Conservation (phyloP, 1,139 yeast species). For the Arxiozyma slooffiae region DNA sequence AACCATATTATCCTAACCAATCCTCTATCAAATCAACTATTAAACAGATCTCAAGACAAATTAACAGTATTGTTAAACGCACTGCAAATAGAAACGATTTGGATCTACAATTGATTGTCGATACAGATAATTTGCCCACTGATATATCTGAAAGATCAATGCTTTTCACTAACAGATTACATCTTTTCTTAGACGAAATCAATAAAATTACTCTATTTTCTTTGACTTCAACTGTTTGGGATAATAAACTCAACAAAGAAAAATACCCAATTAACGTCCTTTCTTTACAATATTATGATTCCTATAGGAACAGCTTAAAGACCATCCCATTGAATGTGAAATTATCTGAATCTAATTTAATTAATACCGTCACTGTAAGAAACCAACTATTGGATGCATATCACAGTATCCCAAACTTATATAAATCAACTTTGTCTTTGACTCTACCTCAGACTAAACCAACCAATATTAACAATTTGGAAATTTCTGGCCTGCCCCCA, state of each 20-base stretch:
- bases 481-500: conserved; percentile 7
- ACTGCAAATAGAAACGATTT: conserved; percentile 10
- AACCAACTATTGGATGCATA: conserved; percentile 8
- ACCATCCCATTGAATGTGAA: conserved; percentile 8
- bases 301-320: conserved; percentile 3
- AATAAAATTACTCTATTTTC: conserved; percentile 12
- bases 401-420: conserved; percentile 5
- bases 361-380: conserved; percentile 3
- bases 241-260: background rate
- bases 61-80: conserved; percentile 9
- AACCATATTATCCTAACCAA: conserved; percentile 4
- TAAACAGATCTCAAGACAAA: conserved; percentile 5
- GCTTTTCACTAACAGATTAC: conserved; percentile 3
- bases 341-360: background rate
- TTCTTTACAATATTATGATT: conserved; percentile 12
- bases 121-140: conserved; percentile 1
- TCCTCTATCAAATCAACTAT: conserved; percentile 5
- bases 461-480: conserved; percentile 5
- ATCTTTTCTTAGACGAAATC: conserved; percentile 7
- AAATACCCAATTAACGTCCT: background rate
- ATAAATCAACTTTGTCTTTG: conserved; percentile 10
- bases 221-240: conserved; percentile 7
- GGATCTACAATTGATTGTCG: conserved; percentile 10
- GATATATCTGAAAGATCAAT: conserved; percentile 1
- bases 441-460: conserved; percentile 8